Evolutionary conservation across 345 rosid species (phyloP), one percentile per base, ranked within the genome.

Genomic region (Populus davidiana): DNA sequence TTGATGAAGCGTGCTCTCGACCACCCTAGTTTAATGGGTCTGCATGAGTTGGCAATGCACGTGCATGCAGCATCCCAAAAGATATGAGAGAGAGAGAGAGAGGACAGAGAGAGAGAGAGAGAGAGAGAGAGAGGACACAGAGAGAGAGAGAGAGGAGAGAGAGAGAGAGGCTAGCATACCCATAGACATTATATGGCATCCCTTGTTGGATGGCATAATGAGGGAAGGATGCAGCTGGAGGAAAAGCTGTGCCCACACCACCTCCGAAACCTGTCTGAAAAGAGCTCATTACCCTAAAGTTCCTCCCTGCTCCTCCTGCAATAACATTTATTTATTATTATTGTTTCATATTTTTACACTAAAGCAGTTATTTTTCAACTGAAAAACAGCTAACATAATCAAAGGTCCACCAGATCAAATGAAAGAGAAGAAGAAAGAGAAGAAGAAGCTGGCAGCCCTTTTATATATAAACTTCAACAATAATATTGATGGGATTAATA

Each of bases 161-260:
- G 65, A 4, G 13, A 13, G 56, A 43, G 8, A 62, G 31, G 27
- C 14, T 14, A 33, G 61, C 73, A 29, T 79, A 77, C 77, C 83
- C 98, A 87, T 90, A 94, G 69, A 90, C 83, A 91, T 92, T 87
- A 73, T 85, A 91, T 70, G 98, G 94, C 70, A 94, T 81, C 74
- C 89, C 94, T 86, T 87, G 94, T 74, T 88, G 96, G 83, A 90
- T 86, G 81, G 94, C 91, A 89, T 92, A 94, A 89, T 91, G 98
- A 78, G 97, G 91, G 85, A 88, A 91, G 86, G 96, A 87, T 75
- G 92, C 83, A 47, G 92, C 88, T 9, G 98, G 90, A 81, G 91
- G 89, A 89, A 93, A 89, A 85, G 92, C 85, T 83, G 95, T 43
- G 73, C 86, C 84, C 9, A 85, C 84, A 1, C 88, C 85, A 6